Evolutionary conservation across 352 stramenopile genomes (phyloP).

Genomic region (Pythium folliculosum): DNA sequence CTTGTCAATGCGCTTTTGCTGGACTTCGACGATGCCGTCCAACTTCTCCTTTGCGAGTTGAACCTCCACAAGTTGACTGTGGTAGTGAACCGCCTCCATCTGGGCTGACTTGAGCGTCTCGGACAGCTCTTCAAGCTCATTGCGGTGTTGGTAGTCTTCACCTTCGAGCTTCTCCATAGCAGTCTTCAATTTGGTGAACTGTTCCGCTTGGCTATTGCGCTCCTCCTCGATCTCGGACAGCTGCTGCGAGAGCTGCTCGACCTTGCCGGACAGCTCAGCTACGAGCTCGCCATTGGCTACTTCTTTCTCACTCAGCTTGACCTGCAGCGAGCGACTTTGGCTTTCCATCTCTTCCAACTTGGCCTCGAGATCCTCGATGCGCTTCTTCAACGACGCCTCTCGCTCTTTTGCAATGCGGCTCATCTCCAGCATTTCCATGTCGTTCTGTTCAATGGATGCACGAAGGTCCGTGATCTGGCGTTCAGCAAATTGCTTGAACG

Average conservation of each 20-base stretch:
- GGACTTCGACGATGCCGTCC: constrained; percentile 47
- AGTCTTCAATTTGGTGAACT: constrained; percentile 40
- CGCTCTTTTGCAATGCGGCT: constrained; percentile 26
- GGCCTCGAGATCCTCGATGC: constrained; percentile 35
- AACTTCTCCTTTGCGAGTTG: constrained; percentile 48
- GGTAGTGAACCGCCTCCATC: constrained; percentile 53
- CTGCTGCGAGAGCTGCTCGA: constrained; percentile 28
- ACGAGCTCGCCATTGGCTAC: constrained; percentile 3
- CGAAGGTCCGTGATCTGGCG: constrained; percentile 54
- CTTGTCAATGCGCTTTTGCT: constrained; percentile 71
- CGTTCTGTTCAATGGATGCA: constrained; percentile 37
- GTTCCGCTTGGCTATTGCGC: constrained; percentile 15
- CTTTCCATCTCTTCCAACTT: constrained; percentile 29
- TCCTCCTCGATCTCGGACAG: constrained; percentile 26
- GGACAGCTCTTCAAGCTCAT: constrained; percentile 49
- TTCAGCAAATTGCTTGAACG: constrained; percentile 52
- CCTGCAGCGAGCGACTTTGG: constrained; percentile 18
- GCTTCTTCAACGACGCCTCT: constrained; percentile 33
- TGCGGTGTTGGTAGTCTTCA: constrained; percentile 44
- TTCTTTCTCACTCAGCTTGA: constrained; percentile 18
- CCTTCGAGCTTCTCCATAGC: constrained; percentile 57
- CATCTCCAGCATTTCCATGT: constrained; percentile 41
- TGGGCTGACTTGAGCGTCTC: constrained; percentile 61
- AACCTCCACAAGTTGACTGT: constrained; percentile 44
- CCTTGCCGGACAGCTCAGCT: constrained; percentile 32